Evolutionary conservation across 106 monocot genomes (phyloP).

Genomic region (Xerophyta viscosa): DNA sequence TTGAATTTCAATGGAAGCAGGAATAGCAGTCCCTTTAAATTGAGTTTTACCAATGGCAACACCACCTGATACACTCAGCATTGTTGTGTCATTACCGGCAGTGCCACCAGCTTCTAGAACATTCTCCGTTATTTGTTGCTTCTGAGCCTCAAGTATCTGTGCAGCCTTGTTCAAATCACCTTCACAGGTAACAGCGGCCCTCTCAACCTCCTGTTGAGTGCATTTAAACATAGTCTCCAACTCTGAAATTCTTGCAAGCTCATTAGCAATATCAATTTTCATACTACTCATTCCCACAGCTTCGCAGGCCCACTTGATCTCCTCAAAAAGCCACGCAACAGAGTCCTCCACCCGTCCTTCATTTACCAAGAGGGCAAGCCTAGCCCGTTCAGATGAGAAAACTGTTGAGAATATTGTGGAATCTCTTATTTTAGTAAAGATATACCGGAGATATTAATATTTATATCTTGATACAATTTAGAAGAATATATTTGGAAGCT

Average conservation of each 20-base stretch:
- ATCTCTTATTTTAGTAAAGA: too few species aligned
- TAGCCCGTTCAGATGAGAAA: conserved; percentile 60
- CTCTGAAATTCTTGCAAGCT: conserved; percentile 55
- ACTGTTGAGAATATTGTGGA: too few species aligned
- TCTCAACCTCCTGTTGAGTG: conserved; percentile 84
- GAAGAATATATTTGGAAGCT: too few species aligned
- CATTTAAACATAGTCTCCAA: conserved; percentile 60
- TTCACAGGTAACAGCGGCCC: conserved; percentile 61
- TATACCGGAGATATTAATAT: too few species aligned
- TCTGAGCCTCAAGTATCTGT: conserved; percentile 42
- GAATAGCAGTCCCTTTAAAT: conserved; percentile 16
- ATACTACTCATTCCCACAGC: too few species aligned
- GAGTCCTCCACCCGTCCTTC: conserved; percentile 76
- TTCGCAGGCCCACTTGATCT: too few species aligned
- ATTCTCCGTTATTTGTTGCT: conserved; percentile 34
- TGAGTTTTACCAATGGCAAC: conserved; percentile 16
- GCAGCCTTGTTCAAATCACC: conserved; percentile 75
- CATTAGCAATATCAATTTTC: conserved; percentile 76
- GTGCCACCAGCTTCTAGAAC: conserved; percentile 19
- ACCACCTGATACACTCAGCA: not conserved
- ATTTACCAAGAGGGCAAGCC: conserved; percentile 70
- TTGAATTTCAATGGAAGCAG: conserved; percentile 18
- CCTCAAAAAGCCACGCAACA: conserved; percentile 65
- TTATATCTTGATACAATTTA: too few species aligned
- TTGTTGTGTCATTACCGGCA: conserved; percentile 7